phyloP scores from a whole-genome alignment of 2,329 filamentous ascomycete genomes.

The Fusarium sulawesiense region DNA sequence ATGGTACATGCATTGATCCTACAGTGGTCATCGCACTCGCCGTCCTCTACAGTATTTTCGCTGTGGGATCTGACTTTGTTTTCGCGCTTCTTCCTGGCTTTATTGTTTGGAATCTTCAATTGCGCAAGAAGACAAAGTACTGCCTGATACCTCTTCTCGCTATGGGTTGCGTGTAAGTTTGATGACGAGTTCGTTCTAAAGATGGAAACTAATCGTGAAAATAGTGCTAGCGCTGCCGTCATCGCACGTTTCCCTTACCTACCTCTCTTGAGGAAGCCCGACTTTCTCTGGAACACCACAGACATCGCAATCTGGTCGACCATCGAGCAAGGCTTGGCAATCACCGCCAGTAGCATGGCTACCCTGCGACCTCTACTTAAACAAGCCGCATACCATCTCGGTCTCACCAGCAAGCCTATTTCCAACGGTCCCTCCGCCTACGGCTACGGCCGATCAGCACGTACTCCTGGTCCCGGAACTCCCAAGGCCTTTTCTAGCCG shows the following conservation, averaged over 20 bases:
- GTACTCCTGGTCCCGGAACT: slow-evolving; percentile 35
- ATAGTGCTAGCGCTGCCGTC: slow-evolving; percentile 55
- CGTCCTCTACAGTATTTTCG: slow-evolving; percentile 60
- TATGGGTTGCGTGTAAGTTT: slow-evolving; percentile 61
- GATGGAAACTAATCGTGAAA: neutral
- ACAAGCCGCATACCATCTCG: slow-evolving; percentile 20
- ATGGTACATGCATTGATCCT: slow-evolving; percentile 45
- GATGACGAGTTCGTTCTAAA: neutral
- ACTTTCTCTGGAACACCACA: slow-evolving; percentile 56
- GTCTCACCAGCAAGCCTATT: slow-evolving; percentile 31
- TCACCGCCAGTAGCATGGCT: slow-evolving; percentile 57
- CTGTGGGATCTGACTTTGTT: slow-evolving; percentile 59
- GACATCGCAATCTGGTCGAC: slow-evolving; percentile 60
- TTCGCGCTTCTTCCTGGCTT: slow-evolving; percentile 62
- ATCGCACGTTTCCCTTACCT: slow-evolving; percentile 53
- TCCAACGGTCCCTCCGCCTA: slow-evolving; percentile 27
- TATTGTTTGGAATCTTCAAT: slow-evolving; percentile 64
- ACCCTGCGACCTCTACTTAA: slow-evolving; percentile 56
- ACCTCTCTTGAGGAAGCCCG: slow-evolving; percentile 47
- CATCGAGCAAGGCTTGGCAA: slow-evolving; percentile 57
- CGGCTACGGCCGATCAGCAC: slow-evolving; percentile 6
- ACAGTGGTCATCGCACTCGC: slow-evolving; percentile 60
- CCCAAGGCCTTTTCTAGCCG: slow-evolving; percentile 7
- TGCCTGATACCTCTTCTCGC: slow-evolving; percentile 63
- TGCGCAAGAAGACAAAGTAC: slow-evolving; percentile 60